Base-by-base conservation (phyloP, 139 green algal genomes). In the Pseudopediastrum boryanum region DNA sequence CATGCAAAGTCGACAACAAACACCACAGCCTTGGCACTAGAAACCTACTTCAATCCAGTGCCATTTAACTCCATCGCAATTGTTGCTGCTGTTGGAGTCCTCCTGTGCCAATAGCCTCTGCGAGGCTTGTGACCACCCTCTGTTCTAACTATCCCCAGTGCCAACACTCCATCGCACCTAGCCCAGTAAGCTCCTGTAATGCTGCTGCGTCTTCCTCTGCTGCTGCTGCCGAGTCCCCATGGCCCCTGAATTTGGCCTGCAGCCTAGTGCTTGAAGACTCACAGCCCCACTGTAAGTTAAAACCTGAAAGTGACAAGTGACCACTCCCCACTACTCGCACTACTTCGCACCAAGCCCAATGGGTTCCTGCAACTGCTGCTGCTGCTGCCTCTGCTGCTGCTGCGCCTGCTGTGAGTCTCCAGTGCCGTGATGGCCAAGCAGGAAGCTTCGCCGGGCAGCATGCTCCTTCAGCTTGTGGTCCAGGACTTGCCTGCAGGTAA, bases 381-480 rank as follows among this genome's bases (percentile, higher is more conserved):
- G 66, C 66, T 61, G 19, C 38, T 46, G 71, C 44, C 72, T 21
- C 62, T 80, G 27, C 9, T 38, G 31, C 31, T 79, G 43, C 56
- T 59, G 43, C 9, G 50, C 52, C 52, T 42, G 16, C 59, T 48
- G 63, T 3, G 56, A 63, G 70, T 89, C 85, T 0, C 85, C 85
- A 21, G 84, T 88, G 23, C 86, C 86, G 52, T 91, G 86, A 44
- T 91, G 86, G 6, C 86, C 86, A 29, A 91, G 48, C 46, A 78
- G 46, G 73, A 91, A 91, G 19, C 44, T 69, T 21, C 56, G 51
- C 1, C 87, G 79, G 75, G 92, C 89, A 29, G 74, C 52, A 77
- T 93, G 89, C 87, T 94, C 90, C 35, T 83, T 77, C 71, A 94
- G 80, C 89, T 94, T 94, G 56, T 87, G 80, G 44, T 80, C 25